Base-by-base conservation (phyloP, 2,329 filamentous ascomycete species). In the Exophiala sideris region DNA sequence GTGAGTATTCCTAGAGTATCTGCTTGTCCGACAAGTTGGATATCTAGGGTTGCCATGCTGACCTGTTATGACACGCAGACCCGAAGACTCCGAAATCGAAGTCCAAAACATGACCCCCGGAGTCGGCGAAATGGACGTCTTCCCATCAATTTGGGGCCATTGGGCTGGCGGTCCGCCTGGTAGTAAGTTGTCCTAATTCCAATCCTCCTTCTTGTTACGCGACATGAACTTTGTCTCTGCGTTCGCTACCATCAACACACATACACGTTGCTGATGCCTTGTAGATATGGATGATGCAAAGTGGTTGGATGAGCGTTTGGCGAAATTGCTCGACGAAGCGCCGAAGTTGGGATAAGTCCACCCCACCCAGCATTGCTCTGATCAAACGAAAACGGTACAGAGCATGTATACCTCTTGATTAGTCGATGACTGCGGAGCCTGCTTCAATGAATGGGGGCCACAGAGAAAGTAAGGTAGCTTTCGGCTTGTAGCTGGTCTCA, bases 51-150 rank as follows among this genome's bases (percentile, higher is more conserved):
- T 20, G 12, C 24, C 5, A 16, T 12, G 21, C 33, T 40, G 14
- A 41, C 35, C 6, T 38, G 5, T 32, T 41, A 9, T 29, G 24
- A 29, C 14, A 21, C 11, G 14, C 57, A 85, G 82, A 48, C 87
- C 87, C 0, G 88, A 91, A 63, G 89, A 91, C 61, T 90, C 86
- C 0, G 81, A 87, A 63, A 84, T 85, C 52, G 89, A 94, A 65
- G 84, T 91, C 20, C 67, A 67, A 45, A 80, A 77, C 55, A 86
- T 86, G 84, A 74, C 69, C 29, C 72, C 79, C 2, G 82, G 81
- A 0, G 68, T 85, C 20, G 84, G 82, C 1, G 74, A 76, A 46
- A 67, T 85, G 55, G 70, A 72, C 10, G 69, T 78, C 1, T 79
- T 83, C 59, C 80, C 79, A n/a, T 80, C 76, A 2, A 81, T 86